Percentiles rank a stretch among this genome's conserved stretches.
Conservation (phyloP, 2,329 filamentous ascomycete species). For the Rhinocladiella similis region DNA sequence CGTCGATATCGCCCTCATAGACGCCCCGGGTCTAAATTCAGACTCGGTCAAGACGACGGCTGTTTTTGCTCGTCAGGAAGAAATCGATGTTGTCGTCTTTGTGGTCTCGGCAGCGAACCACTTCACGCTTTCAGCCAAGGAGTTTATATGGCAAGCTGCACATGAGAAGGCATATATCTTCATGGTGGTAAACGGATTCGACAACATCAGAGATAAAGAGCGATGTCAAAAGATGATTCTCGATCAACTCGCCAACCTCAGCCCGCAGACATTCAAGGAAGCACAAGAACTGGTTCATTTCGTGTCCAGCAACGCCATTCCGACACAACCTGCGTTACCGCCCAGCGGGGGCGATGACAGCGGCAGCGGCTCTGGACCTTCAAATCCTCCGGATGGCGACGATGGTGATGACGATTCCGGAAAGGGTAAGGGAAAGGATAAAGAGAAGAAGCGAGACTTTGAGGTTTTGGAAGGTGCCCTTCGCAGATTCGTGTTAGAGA, state of each 20-base stretch:
- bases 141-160: slow-evolving; percentile 94
- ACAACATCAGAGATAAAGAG: slow-evolving; percentile 88
- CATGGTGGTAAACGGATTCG: slow-evolving; percentile 97
- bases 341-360: slow-evolving; percentile 54
- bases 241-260: slow-evolving; percentile 84
- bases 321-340: slow-evolving; percentile 62
- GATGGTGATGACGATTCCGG: slow-evolving; percentile 55
- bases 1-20: slow-evolving; percentile 95
- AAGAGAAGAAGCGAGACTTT: slow-evolving; percentile 86
- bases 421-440: slow-evolving; percentile 87
- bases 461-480: slow-evolving; percentile 85
- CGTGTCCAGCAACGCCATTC: slow-evolving; percentile 94
- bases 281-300: slow-evolving; percentile 92
- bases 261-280: slow-evolving; percentile 90
- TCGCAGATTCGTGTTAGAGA: slow-evolving; percentile 90
- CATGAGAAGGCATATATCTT: slow-evolving; percentile 98
- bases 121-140: slow-evolving; percentile 95
- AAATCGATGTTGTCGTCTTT: slow-evolving; percentile 98
- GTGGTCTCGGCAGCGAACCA: slow-evolving; percentile 97
- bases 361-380: slow-evolving; percentile 48
- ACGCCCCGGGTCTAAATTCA: slow-evolving; percentile 91
- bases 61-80: slow-evolving; percentile 93
- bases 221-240: slow-evolving; percentile 90
- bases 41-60: slow-evolving; percentile 97
- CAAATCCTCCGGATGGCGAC: slow-evolving; percentile 42